Conservation (phyloP, 306 rosid species). For the Cucurbita ficifolia region DNA sequence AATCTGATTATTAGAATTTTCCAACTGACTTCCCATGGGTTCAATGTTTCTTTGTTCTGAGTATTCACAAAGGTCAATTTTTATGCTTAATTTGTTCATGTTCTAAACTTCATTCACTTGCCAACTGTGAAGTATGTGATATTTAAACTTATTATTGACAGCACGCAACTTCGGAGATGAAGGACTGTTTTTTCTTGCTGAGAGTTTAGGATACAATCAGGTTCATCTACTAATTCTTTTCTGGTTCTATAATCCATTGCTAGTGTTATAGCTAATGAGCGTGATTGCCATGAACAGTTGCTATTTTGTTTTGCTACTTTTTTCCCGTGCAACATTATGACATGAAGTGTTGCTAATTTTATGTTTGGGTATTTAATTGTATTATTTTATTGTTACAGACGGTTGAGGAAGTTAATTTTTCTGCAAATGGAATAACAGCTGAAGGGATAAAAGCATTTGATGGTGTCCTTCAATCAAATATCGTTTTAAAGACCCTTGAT, state of each 20-base stretch:
- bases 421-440: constrained; percentile 93
- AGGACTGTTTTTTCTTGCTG: constrained; percentile 78
- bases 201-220: constrained; percentile 84
- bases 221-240: constrained; percentile 18
- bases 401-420: constrained; percentile 86
- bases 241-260: constrained; percentile 4
- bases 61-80: not conserved
- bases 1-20: not conserved
- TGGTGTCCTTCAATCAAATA: constrained; percentile 84
- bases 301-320: not conserved
- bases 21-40: no score
- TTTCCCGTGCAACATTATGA: constrained; percentile 2
- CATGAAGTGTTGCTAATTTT: not conserved
- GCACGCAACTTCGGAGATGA: constrained; percentile 96
- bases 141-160: constrained; percentile 19
- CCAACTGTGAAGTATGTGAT: not conserved
- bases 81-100: not conserved
- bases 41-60: not conserved
- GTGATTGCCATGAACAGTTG: not conserved
- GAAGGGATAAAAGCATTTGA: constrained; percentile 87
- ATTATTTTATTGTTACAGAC: constrained; percentile 30
- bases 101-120: not conserved
- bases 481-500: constrained; percentile 69
- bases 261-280: not conserved
- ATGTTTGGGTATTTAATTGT: not conserved